Evolutionary conservation across 2,329 filamentous ascomycete genomes (phyloP), one percentile per base, ranked within the genome.

Genomic region (Colletotrichum agaves): DNA sequence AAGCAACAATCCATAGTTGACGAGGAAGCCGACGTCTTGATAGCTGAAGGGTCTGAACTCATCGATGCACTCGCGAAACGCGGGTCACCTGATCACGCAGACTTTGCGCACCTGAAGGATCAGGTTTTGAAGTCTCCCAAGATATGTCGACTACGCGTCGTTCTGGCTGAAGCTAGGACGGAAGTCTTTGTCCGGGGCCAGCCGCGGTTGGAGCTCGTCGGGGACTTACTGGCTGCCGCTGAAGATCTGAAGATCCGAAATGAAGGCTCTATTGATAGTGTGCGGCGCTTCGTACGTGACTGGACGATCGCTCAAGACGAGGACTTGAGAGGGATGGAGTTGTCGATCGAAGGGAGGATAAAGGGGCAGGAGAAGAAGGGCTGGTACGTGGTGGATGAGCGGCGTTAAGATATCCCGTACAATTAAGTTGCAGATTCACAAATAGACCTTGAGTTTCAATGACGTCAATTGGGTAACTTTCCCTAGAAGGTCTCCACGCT

Each of bases 61-160:
- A 59, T 74, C 3, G 55, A 61, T 1, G 15, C 21, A 27, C 71
- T 76, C 1, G 67, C 57, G 1, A 37, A 7, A 0, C 69, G 70
- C 1, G 65, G 37, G 10, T 6, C 19, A 7, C 74, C 72, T 1
- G 76, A 76, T 19, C 74, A 76, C 37, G 44, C 58, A 0, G 72
- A 75, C 21, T 71, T 76, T 31, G 15, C 49, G 7, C 41, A 49
- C 1, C 39, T 76, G 21, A 68, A 69, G 41, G 21, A 69, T 3
- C 13, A n/a, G 6, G 11, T 46, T 23, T 8, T 19, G n/a, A 6
- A n/a, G 31, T 5, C 23, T 10, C 23, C 15, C 11, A 31, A 3
- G 17, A 59, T n/a, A 47, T 4, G 33, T 11, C 3, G 15, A 31
- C 15, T 43, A 35, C 21, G 49, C 49, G 21, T 19, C 17, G 37